Evolutionary conservation across 2,329 filamentous ascomycete genomes (phyloP).

Genomic region (Monosporascus sp.): DNA sequence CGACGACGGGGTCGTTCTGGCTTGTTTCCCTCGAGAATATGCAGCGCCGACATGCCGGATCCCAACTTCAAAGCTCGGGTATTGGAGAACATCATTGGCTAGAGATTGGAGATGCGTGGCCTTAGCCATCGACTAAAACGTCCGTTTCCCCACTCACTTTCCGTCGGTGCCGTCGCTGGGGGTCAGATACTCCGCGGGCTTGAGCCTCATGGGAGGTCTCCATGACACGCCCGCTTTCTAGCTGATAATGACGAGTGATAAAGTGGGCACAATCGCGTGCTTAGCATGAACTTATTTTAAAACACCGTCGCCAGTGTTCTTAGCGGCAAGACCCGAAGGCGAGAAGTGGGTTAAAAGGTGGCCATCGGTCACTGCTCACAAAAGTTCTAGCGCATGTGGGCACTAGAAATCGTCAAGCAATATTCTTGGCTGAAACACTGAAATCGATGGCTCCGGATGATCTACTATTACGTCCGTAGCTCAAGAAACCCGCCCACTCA

Average conservation of each 20-base stretch:
- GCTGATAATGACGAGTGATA: too few relatives aligned
- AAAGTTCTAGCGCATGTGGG: constrained; percentile 17
- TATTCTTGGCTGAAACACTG: constrained; percentile 16
- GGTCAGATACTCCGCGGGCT: neutral
- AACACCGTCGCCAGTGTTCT: neutral
- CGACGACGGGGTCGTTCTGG: constrained; percentile 4
- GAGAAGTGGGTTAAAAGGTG: neutral
- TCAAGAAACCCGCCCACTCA: constrained; percentile 19
- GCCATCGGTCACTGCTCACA: constrained; percentile 10
- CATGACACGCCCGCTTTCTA: too few relatives aligned
- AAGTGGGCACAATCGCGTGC: neutral
- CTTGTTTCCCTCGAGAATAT: constrained; percentile 7
- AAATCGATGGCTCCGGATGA: constrained; percentile 22
- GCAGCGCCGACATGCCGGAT: constrained; percentile 10
- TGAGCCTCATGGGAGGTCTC: neutral
- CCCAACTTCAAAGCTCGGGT: constrained; percentile 19
- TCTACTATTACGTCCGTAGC: constrained; percentile 25
- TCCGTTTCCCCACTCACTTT: neutral
- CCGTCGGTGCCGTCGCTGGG: neutral
- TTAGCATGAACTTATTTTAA: neutral
- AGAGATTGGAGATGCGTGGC: constrained; percentile 4
- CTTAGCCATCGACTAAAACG: constrained; percentile 6
- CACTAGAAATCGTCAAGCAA: constrained; percentile 3
- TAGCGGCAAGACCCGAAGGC: neutral
- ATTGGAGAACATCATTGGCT: constrained; percentile 18